phyloP scores from a whole-genome alignment of 163 green algal genomes.

The Scenedesmus sp. region DNA sequence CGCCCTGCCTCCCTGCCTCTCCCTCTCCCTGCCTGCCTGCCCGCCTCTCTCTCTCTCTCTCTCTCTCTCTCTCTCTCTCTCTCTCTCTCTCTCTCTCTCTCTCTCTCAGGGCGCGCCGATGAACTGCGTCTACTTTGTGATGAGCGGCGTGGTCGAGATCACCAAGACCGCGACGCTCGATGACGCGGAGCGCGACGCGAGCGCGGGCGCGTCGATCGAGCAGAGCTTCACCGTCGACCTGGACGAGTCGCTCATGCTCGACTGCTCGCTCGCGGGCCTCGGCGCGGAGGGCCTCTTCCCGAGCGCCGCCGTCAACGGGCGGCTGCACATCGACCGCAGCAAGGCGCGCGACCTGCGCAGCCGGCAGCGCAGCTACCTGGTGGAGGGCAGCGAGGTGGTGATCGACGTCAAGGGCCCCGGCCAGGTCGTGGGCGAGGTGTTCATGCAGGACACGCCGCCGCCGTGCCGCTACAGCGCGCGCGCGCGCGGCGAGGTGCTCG shows the following conservation, averaged over 20 bases:
- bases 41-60: no score
- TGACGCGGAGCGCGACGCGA: conserved; percentile 22
- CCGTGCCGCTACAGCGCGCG: conserved; percentile 46
- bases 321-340: conserved; percentile 57
- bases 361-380: conserved; percentile 44
- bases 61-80: no score
- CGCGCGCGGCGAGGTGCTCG: conserved; percentile 50
- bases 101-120: conserved; percentile 56
- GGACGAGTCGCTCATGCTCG: conserved; percentile 52
- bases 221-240: conserved; percentile 62
- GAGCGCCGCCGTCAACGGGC: conserved; percentile 45
- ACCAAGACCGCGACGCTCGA: neutral
- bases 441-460: conserved; percentile 42
- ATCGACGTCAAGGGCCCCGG: conserved; percentile 58
- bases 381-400: conserved; percentile 19
- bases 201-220: conserved; percentile 31
- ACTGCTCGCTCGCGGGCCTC: conserved; percentile 29
- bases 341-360: conserved; percentile 54
- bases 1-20: no score
- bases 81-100: neutral
- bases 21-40: neutral
- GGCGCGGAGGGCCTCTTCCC: conserved; percentile 47
- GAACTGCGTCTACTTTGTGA: conserved; percentile 67
- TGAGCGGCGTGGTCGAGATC: conserved; percentile 62
- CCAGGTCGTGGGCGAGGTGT: conserved; percentile 60